Base-by-base conservation (phyloP, 129 eudicot genomes). In the Helichrysum umbraculigerum region DNA sequence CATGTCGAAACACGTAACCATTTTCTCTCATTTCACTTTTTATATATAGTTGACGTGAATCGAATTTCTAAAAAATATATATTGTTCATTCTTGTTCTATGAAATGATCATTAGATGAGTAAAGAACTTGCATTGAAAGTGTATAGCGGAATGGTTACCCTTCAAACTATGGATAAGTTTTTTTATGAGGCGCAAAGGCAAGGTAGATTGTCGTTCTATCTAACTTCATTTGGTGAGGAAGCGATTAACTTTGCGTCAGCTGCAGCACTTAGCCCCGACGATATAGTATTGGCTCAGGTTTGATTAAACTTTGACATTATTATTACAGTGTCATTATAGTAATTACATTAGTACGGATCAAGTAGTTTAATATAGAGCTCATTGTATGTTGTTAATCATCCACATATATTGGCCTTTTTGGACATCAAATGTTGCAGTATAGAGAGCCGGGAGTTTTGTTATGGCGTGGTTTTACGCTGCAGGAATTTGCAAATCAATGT, bases 391-490 rank as follows among this genome's bases (percentile, higher is more conserved):
- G 10, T 25, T 61, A 61, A 11, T 61, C 35, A 10, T 12, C 2
- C 5, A 14, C 54, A 16, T 25, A 25, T 25, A 25, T 64, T 17
- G 22, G 70, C 21, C 15, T 33, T 14, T 7, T 66, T 30, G 37
- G 30, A 16, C 67, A 42, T 56, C 41, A 39, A 12, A 20, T 34
- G 22, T 15, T 73, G 79, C 86, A 92, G 98, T 92, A 92, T 20
- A 79, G 98, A 12, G 98, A 92, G 72, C 87, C 93, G 1, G 98
- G 98, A 34, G 84, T 90, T 30, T 77, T 92, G 41, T 59, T 92
- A 83, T 92, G 98, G 98, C 91, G 98, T 6, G 96, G 98, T 51
- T 89, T 87, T 84, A 86, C 87, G 12, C 39, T 92, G 39, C 82
- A 86, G 83, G 90, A 92, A 30, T 87, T 92, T 28, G 81, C 96